A percentile compares a stretch with the other conserved stretches of the same genome.
Evolutionary conservation across 2,329 filamentous ascomycete genomes (phyloP).

Genomic region (Phaeosphaeria sp.): DNA sequence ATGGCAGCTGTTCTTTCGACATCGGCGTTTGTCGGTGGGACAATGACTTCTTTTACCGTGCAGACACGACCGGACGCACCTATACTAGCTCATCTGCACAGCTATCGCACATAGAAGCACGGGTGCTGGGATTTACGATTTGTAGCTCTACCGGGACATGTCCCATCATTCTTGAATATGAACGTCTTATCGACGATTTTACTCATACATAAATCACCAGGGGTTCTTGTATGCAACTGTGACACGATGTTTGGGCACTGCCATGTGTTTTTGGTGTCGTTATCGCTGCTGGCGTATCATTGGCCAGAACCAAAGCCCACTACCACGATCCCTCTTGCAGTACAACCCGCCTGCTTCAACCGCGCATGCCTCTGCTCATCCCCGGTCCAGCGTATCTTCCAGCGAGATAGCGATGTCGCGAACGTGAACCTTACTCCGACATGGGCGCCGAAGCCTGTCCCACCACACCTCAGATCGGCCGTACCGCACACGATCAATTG

Average conservation of each 20-base stretch:
- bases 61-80: not conserved
- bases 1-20: constrained; percentile 4
- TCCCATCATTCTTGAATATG: not conserved
- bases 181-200: constrained; percentile 10
- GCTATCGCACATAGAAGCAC: constrained; percentile 15
- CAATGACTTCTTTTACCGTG: constrained; percentile 25
- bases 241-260: not conserved
- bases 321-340: constrained; percentile 14
- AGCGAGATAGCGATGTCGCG: constrained; percentile 20
- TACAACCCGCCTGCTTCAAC: constrained; percentile 10
- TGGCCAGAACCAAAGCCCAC: constrained; percentile 20
- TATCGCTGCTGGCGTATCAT: constrained; percentile 13
- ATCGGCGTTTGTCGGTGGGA: constrained; percentile 27
- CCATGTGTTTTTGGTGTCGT: not conserved
- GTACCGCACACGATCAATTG: constrained; percentile 15
- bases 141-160: not conserved
- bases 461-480: constrained; percentile 15
- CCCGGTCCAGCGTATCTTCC: not conserved
- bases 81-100: constrained; percentile 8
- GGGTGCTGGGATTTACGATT: constrained; percentile 12
- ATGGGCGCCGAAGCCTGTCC: constrained; percentile 24
- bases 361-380: constrained; percentile 3
- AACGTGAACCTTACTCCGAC: constrained; percentile 23
- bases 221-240: not conserved
- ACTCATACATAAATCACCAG: no score